Base-by-base conservation (phyloP, 352 stramenopile species). In the Phytopythium kandeliae region DNA sequence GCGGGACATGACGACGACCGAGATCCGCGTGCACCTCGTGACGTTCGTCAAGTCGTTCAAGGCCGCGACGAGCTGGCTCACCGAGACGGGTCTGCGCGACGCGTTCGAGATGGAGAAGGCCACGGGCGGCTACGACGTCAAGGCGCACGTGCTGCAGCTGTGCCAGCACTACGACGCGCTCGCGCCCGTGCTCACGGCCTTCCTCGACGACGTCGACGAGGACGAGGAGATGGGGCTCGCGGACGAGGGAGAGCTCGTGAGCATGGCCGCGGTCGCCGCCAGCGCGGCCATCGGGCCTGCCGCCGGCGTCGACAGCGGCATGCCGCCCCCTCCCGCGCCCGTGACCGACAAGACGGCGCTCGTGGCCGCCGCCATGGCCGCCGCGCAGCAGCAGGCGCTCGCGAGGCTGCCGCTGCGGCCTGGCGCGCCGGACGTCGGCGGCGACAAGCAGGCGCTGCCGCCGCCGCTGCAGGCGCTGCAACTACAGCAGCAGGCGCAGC, bases 101-200 rank as follows among this genome's bases (percentile, higher is more conserved):
- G 54, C 58, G 17, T 52, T 65, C 22, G 54, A 69, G 28, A 51
- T 74, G 36, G 56, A 67, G 40, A 54, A 54, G 42, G 15, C 56
- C 21, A 37, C 56, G 22, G 56, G 56, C 12, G 50, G 56, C 4
- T 56, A 61, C 21, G 35, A 63, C 11, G 55, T 73, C 21, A 75
- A 66, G 33, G 59, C 36, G 19, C 63, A 73, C 41, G 62, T 75
- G 34, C 42, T 64, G 10, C 60, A 73, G 25, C 65, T 75, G 47
- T 78, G 68, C 30, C 63, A 61, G 17, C 55, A 75, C 54, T 78
- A 73, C 38, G 65, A 74, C 44, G 60, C 45, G 31, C 55, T 78
- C 17, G 62, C 60, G 31, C 33, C 51, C 5, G 57, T 74, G 30
- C 56, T 77, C 26, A 54, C 55, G 30, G 44, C 45, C n/a, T 73